Evolutionary conservation across 345 rosid genomes (phyloP).

Genomic region (Citrus hindsii): DNA sequence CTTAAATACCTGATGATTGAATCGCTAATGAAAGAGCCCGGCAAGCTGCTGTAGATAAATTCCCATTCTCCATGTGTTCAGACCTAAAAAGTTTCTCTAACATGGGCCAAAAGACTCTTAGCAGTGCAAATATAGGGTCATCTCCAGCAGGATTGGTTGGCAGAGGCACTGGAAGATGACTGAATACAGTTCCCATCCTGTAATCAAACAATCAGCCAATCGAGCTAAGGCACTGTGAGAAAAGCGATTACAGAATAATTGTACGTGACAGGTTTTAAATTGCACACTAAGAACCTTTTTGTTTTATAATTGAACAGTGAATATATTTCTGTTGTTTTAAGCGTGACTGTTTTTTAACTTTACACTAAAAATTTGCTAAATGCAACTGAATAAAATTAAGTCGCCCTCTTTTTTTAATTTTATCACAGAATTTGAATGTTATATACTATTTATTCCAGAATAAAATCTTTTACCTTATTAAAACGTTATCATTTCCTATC

Average conservation of each 20-base stretch:
- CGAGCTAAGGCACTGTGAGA: neutral
- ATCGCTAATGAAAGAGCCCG: conserved; percentile 91
- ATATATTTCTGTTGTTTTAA: too few relatives aligned
- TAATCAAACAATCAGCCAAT: conserved; percentile 9
- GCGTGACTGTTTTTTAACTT: too few relatives aligned
- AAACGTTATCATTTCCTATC: too few relatives aligned
- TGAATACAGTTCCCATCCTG: conserved; percentile 89
- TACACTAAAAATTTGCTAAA: too few relatives aligned
- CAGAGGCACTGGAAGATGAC: conserved; percentile 58
- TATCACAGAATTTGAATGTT: too few relatives aligned
- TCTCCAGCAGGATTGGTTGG: conserved; percentile 49
- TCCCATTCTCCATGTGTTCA: conserved; percentile 77
- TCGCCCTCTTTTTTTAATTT: too few relatives aligned
- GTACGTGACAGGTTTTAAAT: neutral
- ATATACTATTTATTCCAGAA: too few relatives aligned
- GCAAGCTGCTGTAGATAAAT: conserved; percentile 80
- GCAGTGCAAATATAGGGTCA: conserved; percentile 58
- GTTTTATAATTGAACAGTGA: too few relatives aligned
- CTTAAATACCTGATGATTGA: conserved; percentile 75
- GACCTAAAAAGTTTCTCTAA: conserved; percentile 81
- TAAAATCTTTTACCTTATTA: too few relatives aligned
- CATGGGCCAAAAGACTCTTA: conserved; percentile 87
- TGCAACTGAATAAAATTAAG: too few relatives aligned
- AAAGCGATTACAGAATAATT: neutral
- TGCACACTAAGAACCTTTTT: neutral